Evolutionary conservation across 257 asterid genomes (phyloP).

Genomic region (Nicotiana tabacum): DNA sequence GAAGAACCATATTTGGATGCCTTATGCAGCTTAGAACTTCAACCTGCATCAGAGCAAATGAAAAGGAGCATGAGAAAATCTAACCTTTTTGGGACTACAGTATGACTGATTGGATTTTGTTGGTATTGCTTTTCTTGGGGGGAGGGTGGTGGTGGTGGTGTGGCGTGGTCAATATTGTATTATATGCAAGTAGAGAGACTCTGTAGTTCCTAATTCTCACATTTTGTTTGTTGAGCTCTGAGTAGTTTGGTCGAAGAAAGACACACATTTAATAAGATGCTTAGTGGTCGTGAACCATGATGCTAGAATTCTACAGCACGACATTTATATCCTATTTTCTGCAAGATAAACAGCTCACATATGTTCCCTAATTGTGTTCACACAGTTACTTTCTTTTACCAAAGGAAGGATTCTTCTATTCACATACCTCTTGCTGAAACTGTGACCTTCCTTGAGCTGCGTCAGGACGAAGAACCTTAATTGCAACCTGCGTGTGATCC

Average conservation of each 20-base stretch:
- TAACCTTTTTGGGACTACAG: not conserved
- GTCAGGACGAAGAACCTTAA: slow-evolving; percentile 91
- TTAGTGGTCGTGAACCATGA: not conserved
- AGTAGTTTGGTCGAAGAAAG: not conserved
- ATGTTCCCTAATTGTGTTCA: not conserved
- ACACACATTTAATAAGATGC: not conserved
- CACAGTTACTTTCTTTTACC: not conserved
- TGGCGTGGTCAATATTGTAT: not conserved
- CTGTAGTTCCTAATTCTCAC: not conserved
- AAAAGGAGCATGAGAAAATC: slow-evolving; percentile 1
- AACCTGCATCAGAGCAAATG: slow-evolving; percentile 39
- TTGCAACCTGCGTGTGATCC: slow-evolving; percentile 83
- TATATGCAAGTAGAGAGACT: not conserved
- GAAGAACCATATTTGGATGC: slow-evolving; percentile 98
- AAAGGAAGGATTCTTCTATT: not conserved
- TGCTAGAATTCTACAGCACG: not conserved
- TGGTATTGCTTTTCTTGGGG: not conserved
- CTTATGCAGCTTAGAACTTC: slow-evolving; percentile 88
- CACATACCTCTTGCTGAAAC: slow-evolving; percentile 84
- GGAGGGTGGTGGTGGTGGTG: too few relatives aligned
- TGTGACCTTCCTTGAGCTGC: slow-evolving; percentile 96
- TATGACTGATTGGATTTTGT: not conserved
- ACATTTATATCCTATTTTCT: not conserved
- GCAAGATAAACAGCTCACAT: not conserved
- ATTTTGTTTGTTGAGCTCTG: not conserved